These are phyloP conservation scores for Ceriops zippeliana DNA, from an alignment of 345 rosid species.

Conservation along the genomic window DNA sequence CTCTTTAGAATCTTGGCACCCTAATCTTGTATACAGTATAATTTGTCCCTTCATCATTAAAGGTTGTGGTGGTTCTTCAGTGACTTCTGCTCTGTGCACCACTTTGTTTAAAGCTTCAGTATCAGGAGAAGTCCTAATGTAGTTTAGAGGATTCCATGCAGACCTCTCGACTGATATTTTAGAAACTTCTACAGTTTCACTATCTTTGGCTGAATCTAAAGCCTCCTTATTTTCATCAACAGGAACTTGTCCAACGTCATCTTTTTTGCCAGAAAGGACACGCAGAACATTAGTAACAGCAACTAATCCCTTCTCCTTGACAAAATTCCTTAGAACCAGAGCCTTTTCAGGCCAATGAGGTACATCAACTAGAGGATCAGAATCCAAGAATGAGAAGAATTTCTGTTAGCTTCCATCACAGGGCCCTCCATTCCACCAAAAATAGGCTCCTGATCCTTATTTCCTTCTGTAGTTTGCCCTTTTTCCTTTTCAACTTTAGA, in stretches of 20 bases:
- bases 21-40: conserved; percentile 66
- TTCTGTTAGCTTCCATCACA: conserved; percentile 36
- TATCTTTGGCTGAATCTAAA: conserved; percentile 28
- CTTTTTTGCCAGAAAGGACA: conserved; percentile 47
- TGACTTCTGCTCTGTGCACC: conserved; percentile 25
- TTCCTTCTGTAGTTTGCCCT: conserved; percentile 29
- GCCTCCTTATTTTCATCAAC: conserved; percentile 26
- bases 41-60: conserved; percentile 61
- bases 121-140: conserved; percentile 46
- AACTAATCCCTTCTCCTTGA: conserved; percentile 52
- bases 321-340: conserved; percentile 54
- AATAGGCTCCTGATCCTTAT: conserved; percentile 38
- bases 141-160: conserved; percentile 66
- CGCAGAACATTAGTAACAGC: conserved; percentile 62
- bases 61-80: conserved; percentile 35
- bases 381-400: conserved; percentile 33
- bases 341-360: conserved; percentile 73
- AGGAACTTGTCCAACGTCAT: conserved; percentile 23
- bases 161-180: conserved; percentile 40
- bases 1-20: conserved; percentile 57
- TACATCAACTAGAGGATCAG: conserved; percentile 34
- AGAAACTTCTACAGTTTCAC: conserved; percentile 31
- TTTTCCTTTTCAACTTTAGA: conserved; percentile 25
- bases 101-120: conserved; percentile 33
- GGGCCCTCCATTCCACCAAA: conserved; percentile 52